These are phyloP conservation scores for Alternaria solani DNA, from an alignment of 2,329 filamentous ascomycete species.

Conservation along the genomic window DNA sequence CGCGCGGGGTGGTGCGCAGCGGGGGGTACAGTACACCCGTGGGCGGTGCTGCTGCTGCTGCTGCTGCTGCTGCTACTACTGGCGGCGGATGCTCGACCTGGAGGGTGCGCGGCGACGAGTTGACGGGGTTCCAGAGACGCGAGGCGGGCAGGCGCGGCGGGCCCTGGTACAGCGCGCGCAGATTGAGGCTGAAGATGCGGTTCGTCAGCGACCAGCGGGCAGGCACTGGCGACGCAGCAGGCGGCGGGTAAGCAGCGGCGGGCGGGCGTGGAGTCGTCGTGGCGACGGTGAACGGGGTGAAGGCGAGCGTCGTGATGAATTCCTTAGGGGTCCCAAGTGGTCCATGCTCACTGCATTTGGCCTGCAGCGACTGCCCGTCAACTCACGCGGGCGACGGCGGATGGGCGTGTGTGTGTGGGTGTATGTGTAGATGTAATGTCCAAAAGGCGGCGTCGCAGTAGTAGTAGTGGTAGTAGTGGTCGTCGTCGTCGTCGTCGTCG, in stretches of 20 bases:
- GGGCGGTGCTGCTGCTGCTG: slow-evolving; percentile 38
- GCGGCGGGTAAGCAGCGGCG: slow-evolving; percentile 37
- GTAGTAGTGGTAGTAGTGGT: no score
- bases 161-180: slow-evolving; percentile 35
- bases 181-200: slow-evolving; percentile 51
- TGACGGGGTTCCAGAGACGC: slow-evolving; percentile 68
- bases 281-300: slow-evolving; percentile 21
- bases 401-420: background rate
- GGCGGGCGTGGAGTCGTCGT: slow-evolving; percentile 40
- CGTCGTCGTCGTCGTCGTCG: no score
- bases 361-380: slow-evolving; percentile 13
- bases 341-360: slow-evolving; percentile 25
- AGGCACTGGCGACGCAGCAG: slow-evolving; percentile 35
- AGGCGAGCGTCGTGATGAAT: slow-evolving; percentile 14
- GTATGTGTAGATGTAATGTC: no score
- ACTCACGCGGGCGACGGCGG: background rate
- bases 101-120: slow-evolving; percentile 62
- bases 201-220: slow-evolving; percentile 54
- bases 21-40: background rate
- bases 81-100: slow-evolving; percentile 44
- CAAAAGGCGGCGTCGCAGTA: background rate
- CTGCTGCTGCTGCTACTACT: slow-evolving; percentile 59
- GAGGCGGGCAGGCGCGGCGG: slow-evolving; percentile 54
- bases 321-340: slow-evolving; percentile 17
- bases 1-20: background rate